These are phyloP conservation scores for Aspergillus spinulosporus DNA, from an alignment of 2,329 filamentous ascomycete species.

Conservation along the genomic window DNA sequence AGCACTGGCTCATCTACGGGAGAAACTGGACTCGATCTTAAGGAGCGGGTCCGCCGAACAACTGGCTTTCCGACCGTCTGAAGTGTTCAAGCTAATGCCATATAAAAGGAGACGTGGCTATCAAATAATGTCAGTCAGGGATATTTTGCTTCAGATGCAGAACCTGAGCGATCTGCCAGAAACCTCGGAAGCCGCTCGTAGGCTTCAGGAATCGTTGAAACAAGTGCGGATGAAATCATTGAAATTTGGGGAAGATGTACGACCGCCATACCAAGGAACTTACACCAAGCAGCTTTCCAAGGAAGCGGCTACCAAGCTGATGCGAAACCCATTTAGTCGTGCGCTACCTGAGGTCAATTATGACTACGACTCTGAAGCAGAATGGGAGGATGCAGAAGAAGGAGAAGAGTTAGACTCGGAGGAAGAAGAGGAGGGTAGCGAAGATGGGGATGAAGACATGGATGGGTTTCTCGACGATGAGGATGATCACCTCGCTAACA, in stretches of 20 bases:
- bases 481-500: conserved; percentile 62
- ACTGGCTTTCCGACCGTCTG: conserved; percentile 33
- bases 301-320: conserved; percentile 46
- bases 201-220: conserved; percentile 45
- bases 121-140: conserved; percentile 50
- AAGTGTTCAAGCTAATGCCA: conserved; percentile 42
- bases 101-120: conserved; percentile 35
- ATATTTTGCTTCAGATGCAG: conserved; percentile 61
- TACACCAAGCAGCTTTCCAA: conserved; percentile 53
- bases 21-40: conserved; percentile 48
- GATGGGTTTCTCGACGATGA: conserved; percentile 87
- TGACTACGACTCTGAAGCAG: conserved; percentile 65
- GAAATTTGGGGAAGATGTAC: conserved; percentile 62
- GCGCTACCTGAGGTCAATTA: conserved; percentile 59
- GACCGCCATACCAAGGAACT: conserved; percentile 64
- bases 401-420: conserved; percentile 68
- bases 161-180: conserved; percentile 42
- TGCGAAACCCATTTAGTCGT: conserved; percentile 56
- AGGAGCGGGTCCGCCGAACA: conserved; percentile 16
- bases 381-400: conserved; percentile 70
- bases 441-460: conserved; percentile 78
- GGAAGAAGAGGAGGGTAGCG: conserved; percentile 61
- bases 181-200: conserved; percentile 26
- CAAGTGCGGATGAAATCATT: conserved; percentile 59
- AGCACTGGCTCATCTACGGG: conserved; percentile 55